Conservation (phyloP, 352 stramenopile genomes). For the Saprolegnia diclina region DNA sequence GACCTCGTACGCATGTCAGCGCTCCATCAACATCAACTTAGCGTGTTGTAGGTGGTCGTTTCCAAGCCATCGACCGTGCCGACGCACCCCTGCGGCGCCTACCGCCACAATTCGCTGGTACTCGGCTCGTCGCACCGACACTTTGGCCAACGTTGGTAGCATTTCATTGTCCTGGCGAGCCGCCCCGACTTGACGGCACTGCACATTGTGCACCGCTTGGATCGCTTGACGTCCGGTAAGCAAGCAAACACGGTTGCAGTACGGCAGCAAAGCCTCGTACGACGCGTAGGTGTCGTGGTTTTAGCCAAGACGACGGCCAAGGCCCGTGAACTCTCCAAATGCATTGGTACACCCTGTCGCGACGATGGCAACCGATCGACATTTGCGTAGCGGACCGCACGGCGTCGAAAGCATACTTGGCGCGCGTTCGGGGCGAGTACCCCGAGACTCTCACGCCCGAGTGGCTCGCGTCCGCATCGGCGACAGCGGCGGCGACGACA, state of each 20-base stretch:
- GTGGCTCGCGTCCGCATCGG: conserved; percentile 39
- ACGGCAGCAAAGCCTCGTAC: not conserved
- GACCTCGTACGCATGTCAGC: conserved; percentile 66
- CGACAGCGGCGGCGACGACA: conserved; percentile 41
- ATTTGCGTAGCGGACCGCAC: conserved; percentile 48
- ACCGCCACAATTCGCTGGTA: conserved; percentile 92
- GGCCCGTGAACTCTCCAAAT: conserved; percentile 60
- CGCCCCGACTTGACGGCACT: conserved; percentile 66
- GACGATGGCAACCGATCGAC: too few species aligned
- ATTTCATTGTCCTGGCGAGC: conserved; percentile 64
- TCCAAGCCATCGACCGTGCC: conserved; percentile 90
- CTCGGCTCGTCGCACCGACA: conserved; percentile 31
- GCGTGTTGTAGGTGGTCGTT: conserved; percentile 58
- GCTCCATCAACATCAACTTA: conserved; percentile 20
- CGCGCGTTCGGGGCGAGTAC: conserved; percentile 88
- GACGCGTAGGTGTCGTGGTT: conserved; percentile 56
- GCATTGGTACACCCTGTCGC: conserved; percentile 78
- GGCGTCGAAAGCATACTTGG: conserved; percentile 94
- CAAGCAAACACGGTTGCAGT: not conserved
- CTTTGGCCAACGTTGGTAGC: conserved; percentile 23
- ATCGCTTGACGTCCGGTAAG: conserved; percentile 92
- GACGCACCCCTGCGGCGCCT: conserved; percentile 93
- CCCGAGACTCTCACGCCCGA: conserved; percentile 35
- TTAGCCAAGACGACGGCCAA: conserved; percentile 73
- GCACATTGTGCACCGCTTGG: conserved; percentile 92